Evolutionary conservation across 2,329 filamentous ascomycete species (phyloP).

Genomic region (Xylogone sp.): DNA sequence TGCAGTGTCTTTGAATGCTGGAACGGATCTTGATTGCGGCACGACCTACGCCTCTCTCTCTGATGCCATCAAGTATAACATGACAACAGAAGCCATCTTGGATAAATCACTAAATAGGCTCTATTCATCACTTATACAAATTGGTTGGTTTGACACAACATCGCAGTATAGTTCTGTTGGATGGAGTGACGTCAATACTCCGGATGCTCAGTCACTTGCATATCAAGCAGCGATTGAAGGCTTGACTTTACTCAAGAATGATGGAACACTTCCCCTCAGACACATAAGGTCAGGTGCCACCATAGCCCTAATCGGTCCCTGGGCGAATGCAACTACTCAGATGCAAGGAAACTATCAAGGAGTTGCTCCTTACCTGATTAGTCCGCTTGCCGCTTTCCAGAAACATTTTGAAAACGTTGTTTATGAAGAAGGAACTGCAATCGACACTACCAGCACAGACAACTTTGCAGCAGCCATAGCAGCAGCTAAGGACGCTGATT

Average conservation of each 20-base stretch:
- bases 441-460: slow-evolving; percentile 26
- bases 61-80: slow-evolving; percentile 20
- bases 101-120: slow-evolving; percentile 46
- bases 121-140: slow-evolving; percentile 49
- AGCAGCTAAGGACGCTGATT: slow-evolving; percentile 40
- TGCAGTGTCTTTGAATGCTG: slow-evolving; percentile 1
- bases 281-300: neutral
- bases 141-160: slow-evolving; percentile 52
- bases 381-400: slow-evolving; percentile 41
- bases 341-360: slow-evolving; percentile 14
- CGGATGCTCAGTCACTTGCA: slow-evolving; percentile 7
- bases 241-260: slow-evolving; percentile 14
- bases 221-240: slow-evolving; percentile 10
- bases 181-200: slow-evolving; percentile 35
- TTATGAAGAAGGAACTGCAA: slow-evolving; percentile 28
- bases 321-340: slow-evolving; percentile 11
- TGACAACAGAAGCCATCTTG: slow-evolving; percentile 40
- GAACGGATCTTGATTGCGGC: slow-evolving; percentile 1
- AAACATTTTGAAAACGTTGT: slow-evolving; percentile 13
- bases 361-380: slow-evolving; percentile 7
- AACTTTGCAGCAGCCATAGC: slow-evolving; percentile 24
- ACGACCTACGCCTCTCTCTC: neutral
- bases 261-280: slow-evolving; percentile 11
- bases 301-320: slow-evolving; percentile 14
- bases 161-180: slow-evolving; percentile 46